phyloP scores from a whole-genome alignment of 179 eudicot species.

The Heliamphora pulchella region DNA sequence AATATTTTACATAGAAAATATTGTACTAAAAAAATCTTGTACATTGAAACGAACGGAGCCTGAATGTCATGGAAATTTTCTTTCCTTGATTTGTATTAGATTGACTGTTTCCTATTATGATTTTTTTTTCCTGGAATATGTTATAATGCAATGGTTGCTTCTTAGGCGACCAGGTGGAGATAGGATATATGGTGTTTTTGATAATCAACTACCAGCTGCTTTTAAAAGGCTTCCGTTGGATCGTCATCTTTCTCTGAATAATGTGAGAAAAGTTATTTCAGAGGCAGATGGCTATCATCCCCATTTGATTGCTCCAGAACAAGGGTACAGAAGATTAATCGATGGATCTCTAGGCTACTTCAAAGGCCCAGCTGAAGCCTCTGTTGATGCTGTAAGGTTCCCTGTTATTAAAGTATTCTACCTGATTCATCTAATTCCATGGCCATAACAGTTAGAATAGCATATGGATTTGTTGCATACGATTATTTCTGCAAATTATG shows the following conservation, averaged over 20 bases:
- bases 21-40: no score
- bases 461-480: background rate
- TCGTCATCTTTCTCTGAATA: conserved; percentile 84
- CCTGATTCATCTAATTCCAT: background rate
- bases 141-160: conserved; percentile 13
- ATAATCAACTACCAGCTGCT: conserved; percentile 96
- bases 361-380: conserved; percentile 98
- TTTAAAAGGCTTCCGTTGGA: conserved; percentile 94
- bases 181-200: conserved; percentile 89
- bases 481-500: background rate
- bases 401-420: background rate
- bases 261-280: conserved; percentile 85
- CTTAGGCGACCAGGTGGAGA: conserved; percentile 94
- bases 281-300: conserved; percentile 99
- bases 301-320: conserved; percentile 96
- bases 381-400: conserved; percentile 86
- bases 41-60: no score
- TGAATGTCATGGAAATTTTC: background rate
- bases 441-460: background rate
- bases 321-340: conserved; percentile 92
- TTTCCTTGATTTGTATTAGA: background rate
- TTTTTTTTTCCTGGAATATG: background rate
- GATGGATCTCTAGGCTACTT: conserved; percentile 98
- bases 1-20: no score
- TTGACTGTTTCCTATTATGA: background rate